A percentile compares a stretch with the other conserved stretches of the same genome.
These are phyloP conservation scores for Phlebiopsis gigantea DNA, from an alignment of 768 basidiomycete species.

Conservation along the genomic window DNA sequence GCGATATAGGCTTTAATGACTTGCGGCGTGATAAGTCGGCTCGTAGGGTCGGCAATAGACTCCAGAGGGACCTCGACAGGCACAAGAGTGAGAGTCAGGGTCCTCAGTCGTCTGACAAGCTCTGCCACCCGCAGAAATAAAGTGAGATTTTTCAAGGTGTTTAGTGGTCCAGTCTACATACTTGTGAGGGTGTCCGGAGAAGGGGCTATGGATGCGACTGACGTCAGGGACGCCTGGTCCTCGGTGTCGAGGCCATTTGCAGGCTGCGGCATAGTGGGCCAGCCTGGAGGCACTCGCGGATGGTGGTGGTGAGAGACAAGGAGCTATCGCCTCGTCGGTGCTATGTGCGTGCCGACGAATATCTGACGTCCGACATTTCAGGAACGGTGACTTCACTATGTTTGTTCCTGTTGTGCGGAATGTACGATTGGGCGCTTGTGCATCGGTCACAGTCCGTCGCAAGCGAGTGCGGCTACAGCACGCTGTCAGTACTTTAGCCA, in stretches of 20 bases:
- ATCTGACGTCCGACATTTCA: background rate
- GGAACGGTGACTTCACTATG: background rate
- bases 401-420: background rate
- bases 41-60: constrained; percentile 69
- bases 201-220: constrained; percentile 44
- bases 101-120: constrained; percentile 73
- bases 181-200: constrained; percentile 74
- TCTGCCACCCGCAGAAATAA: constrained; percentile 42
- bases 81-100: constrained; percentile 68
- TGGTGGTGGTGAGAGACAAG: background rate
- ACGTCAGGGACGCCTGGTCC: constrained; percentile 42
- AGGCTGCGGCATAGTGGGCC: background rate
- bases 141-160: background rate
- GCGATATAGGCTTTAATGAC: constrained; percentile 73
- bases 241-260: constrained; percentile 17
- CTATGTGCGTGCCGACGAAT: background rate
- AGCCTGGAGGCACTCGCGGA: background rate
- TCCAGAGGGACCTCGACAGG: constrained; percentile 74
- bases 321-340: background rate
- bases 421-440: background rate
- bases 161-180: constrained; percentile 29
- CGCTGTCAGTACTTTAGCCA: constrained; percentile 2
- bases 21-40: constrained; percentile 75
- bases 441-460: background rate
- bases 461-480: background rate